Evolutionary conservation across 257 asterid species (phyloP), one percentile per base, ranked within the genome.

Genomic region (Capsicum chinense): DNA sequence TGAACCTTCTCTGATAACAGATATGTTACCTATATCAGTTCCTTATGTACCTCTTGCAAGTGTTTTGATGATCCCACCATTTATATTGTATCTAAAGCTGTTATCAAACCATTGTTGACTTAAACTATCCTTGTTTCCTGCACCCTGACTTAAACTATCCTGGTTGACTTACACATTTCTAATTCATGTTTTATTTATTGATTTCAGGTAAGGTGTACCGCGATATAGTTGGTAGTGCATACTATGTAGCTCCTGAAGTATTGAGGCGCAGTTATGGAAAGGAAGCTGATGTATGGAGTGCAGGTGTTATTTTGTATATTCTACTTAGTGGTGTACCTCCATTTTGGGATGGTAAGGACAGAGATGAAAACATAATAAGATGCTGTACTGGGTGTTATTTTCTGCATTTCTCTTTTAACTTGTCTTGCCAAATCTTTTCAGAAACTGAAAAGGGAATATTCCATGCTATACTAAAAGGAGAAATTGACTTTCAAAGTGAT

Each of bases 261-360:
- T 85, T 95, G 89, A 86, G 89, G 83, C 92, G 97, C 59, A 91
- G 90, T 85, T 95, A 95, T 57, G 98, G 97, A 17, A 92, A 93
- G 87, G 98, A 95, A 86, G 90, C 92, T 7, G 98, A 95, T 85
- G 91, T 95, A 54, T 95, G 98, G 98, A 95, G 98, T 89, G 97
- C 98, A 56, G 98, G 98, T 79, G 97, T 95, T 73, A 95, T 95
- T 83, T 83, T 95, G 87, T 95, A 95, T 86, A 95, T 95, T 83
- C 92, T 95, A 33, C 92, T 95, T 66, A 91, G 98, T 80, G 98
- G 98, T 33, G 98, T 93, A 21, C 98, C 98, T 87, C 98, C 98
- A 59, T 95, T 95, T 89, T 95, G 98, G 98, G 98, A 97, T 83
- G 98, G 98, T 95, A 91, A 88, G 88, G 62, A 35, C 79, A 62